Percentiles rank a stretch among this genome's conserved stretches.
Evolutionary conservation across 768 basidiomycete species (phyloP).

Genomic region (Hygrocybe punicea): DNA sequence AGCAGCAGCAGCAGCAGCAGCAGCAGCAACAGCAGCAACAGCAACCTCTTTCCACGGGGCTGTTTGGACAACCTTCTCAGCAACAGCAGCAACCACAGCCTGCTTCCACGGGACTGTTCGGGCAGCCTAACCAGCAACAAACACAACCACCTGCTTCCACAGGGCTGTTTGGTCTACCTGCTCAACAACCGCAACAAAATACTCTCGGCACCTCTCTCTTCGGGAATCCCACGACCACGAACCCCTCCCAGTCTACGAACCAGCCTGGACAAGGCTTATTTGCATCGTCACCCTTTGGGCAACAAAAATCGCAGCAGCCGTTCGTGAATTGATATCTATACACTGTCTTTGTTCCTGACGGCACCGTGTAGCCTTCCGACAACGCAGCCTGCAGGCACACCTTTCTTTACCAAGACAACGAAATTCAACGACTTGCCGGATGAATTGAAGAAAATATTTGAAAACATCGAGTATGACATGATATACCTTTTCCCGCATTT

Average conservation of each 20-base stretch:
- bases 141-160: conserved; percentile 11
- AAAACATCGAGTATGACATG: conserved; percentile 68
- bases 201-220: conserved; percentile 23
- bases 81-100: conserved; percentile 26
- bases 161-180: conserved; percentile 14
- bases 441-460: conserved; percentile 58
- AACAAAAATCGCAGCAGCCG: conserved; percentile 28
- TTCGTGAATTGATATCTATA: conserved; percentile 3
- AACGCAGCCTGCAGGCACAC: conserved; percentile 21
- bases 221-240: conserved; percentile 8
- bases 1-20: conserved; percentile 11
- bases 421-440: conserved; percentile 85
- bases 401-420: conserved; percentile 53
- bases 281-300: conserved; percentile 29
- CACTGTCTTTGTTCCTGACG: not conserved
- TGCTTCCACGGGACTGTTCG: conserved; percentile 28
- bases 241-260: not conserved
- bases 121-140: conserved; percentile 16
- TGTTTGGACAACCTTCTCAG: conserved; percentile 19
- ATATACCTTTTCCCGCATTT: not conserved
- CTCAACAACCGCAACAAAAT: conserved; percentile 19
- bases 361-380: not conserved
- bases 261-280: conserved; percentile 20
- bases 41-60: conserved; percentile 19
- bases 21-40: conserved; percentile 18